Conservation (phyloP, 768 basidiomycete genomes). For the Russula earlei region DNA sequence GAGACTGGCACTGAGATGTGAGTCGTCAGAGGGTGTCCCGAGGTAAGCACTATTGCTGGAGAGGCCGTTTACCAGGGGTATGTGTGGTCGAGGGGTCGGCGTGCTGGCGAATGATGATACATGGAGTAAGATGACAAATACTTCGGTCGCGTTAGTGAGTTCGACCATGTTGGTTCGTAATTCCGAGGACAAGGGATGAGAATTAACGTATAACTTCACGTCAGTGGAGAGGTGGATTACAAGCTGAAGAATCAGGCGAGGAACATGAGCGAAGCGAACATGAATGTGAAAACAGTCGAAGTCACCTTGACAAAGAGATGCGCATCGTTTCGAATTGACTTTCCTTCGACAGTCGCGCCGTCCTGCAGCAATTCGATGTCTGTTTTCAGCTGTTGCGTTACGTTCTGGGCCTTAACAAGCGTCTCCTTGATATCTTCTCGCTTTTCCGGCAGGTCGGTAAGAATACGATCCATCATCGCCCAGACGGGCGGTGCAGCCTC, state of each 20-base stretch:
- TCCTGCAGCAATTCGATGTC: slow-evolving; percentile 51
- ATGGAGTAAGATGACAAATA: slow-evolving; percentile 78
- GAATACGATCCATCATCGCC: slow-evolving; percentile 66
- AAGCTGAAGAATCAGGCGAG: slow-evolving; percentile 33
- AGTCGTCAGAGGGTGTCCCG: slow-evolving; percentile 7
- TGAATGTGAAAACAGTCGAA: not conserved
- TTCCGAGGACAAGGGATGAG: slow-evolving; percentile 45
- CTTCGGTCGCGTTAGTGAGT: slow-evolving; percentile 77
- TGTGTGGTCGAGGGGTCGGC: slow-evolving; percentile 45
- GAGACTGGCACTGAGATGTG: slow-evolving; percentile 6
- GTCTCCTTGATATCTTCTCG: slow-evolving; percentile 40
- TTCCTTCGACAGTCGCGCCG: slow-evolving; percentile 46
- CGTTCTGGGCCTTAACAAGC: slow-evolving; percentile 51
- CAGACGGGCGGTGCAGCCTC: slow-evolving; percentile 76
- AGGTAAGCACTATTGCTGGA: slow-evolving; percentile 8
- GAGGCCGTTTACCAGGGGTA: slow-evolving; percentile 32
- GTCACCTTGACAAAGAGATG: slow-evolving; percentile 73
- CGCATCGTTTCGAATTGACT: slow-evolving; percentile 64
- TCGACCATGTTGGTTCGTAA: slow-evolving; percentile 65
- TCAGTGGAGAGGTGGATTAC: slow-evolving; percentile 70
- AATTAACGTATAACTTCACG: slow-evolving; percentile 53
- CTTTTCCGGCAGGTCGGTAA: slow-evolving; percentile 37
- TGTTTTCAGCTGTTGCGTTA: slow-evolving; percentile 54
- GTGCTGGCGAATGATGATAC: slow-evolving; percentile 72
- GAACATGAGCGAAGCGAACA: not conserved